Conservation (phyloP, 345 rosid genomes). For the Corchorus olitorius region DNA sequence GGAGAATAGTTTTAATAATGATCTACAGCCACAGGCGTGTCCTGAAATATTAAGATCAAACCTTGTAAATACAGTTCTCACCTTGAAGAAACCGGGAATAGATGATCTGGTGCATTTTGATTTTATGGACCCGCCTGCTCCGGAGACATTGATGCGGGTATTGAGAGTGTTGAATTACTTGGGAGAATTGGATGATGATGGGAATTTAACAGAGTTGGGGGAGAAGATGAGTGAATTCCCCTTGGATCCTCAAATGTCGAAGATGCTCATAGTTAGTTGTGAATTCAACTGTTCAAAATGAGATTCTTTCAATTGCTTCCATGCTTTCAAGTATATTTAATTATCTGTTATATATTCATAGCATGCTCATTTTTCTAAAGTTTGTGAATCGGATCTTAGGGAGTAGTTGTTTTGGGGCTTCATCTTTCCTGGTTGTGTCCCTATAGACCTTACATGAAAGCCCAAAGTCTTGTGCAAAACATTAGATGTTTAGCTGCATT, state of each 20-base stretch:
- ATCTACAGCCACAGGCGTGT: too few relatives aligned
- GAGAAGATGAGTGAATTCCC: slow-evolving; percentile 98
- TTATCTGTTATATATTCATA: slow-evolving; percentile 14
- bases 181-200: too few relatives aligned
- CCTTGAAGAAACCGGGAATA: too few relatives aligned
- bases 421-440: slow-evolving; percentile 30
- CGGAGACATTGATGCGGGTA: too few relatives aligned
- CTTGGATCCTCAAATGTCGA: slow-evolving; percentile 90
- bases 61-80: too few relatives aligned
- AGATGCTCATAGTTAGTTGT: slow-evolving; percentile 96
- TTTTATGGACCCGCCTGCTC: too few relatives aligned
- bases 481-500: slow-evolving; percentile 31
- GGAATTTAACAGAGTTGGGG: too few relatives aligned
- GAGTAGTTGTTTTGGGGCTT: slow-evolving; percentile 33
- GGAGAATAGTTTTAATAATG: too few relatives aligned
- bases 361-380: slow-evolving; percentile 15
- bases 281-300: slow-evolving; percentile 96
- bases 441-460: slow-evolving; percentile 17
- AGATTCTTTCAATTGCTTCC: slow-evolving; percentile 87
- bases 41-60: too few relatives aligned
- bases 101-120: too few relatives aligned
- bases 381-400: slow-evolving; percentile 40
- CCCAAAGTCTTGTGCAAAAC: slow-evolving; percentile 27
- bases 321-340: slow-evolving; percentile 87
- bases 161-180: too few relatives aligned